These are phyloP conservation scores for Penicillium sp. DNA, from an alignment of 2,329 filamentous ascomycete genomes.

Conservation along the genomic window DNA sequence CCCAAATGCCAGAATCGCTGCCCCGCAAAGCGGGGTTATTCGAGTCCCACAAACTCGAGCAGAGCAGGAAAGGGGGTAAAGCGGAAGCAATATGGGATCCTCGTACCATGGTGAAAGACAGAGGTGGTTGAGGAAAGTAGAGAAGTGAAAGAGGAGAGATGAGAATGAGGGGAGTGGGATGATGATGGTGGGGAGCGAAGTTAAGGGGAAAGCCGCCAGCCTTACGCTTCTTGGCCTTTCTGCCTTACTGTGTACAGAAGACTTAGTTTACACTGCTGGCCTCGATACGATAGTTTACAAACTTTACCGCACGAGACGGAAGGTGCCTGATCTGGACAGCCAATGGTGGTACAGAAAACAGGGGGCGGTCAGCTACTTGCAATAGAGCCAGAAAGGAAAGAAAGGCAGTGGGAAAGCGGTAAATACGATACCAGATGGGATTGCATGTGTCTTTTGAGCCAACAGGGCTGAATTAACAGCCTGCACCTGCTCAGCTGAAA, in stretches of 20 bases:
- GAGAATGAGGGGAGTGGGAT: conserved; percentile 18
- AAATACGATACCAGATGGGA: conserved; percentile 17
- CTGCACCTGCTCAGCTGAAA: conserved; percentile 8
- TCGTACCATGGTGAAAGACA: conserved; percentile 36
- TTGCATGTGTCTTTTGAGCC: background rate
- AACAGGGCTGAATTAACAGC: background rate
- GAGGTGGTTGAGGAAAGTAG: conserved; percentile 2
- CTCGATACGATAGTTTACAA: background rate
- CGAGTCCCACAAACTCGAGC: conserved; percentile 12
- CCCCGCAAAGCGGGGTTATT: conserved; percentile 38
- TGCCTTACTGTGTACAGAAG: conserved; percentile 11
- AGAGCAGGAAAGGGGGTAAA: conserved; percentile 8
- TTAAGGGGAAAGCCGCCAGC: conserved; percentile 24
- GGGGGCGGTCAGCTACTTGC: background rate
- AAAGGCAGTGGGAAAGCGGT: background rate
- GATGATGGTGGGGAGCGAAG: conserved; percentile 23
- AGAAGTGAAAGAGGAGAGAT: conserved; percentile 13
- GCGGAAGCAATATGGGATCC: background rate
- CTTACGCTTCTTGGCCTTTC: conserved; percentile 18
- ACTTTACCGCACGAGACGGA: background rate
- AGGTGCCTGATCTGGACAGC: background rate
- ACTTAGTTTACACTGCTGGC: background rate
- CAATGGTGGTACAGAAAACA: background rate
- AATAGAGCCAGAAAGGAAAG: background rate
- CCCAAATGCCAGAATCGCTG: conserved; percentile 23